Conservation (phyloP, 2,329 filamentous ascomycete species). For the Pezicula radicicola region DNA sequence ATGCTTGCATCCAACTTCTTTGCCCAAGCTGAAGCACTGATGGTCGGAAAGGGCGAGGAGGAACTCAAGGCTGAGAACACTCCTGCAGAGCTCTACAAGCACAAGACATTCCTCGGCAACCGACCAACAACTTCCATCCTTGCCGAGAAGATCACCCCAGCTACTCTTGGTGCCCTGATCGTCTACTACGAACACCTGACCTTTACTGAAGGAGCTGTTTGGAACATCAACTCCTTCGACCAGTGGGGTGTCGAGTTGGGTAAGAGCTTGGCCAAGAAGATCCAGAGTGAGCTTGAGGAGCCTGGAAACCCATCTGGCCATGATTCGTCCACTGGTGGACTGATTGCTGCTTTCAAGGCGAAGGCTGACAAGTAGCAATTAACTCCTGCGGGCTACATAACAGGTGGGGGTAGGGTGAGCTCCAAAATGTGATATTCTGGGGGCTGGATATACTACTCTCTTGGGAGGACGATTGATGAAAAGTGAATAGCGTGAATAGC, state of each 20-base stretch:
- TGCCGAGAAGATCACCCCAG: constrained; percentile 86
- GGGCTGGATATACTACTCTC: too few relatives aligned
- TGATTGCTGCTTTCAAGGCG: constrained; percentile 92
- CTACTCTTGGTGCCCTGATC: constrained; percentile 89
- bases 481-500: too few relatives aligned
- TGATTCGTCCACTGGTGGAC: constrained; percentile 82
- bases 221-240: constrained; percentile 99
- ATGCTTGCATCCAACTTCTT: constrained; percentile 94
- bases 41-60: constrained; percentile 85
- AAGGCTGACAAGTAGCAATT: constrained; percentile 18
- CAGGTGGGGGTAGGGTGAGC: not conserved
- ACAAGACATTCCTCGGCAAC: constrained; percentile 99
- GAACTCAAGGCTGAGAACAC: constrained; percentile 75
- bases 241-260: constrained; percentile 99
- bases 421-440: not conserved
- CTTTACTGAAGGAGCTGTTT: constrained; percentile 94
- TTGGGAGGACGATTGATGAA: too few relatives aligned
- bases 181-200: constrained; percentile 99
- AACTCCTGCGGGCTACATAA: not conserved
- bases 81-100: constrained; percentile 75
- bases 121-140: constrained; percentile 94
- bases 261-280: constrained; percentile 93
- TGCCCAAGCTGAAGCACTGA: constrained; percentile 82
- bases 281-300: constrained; percentile 79
- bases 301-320: constrained; percentile 69